phyloP scores from a whole-genome alignment of 2,329 filamentous ascomycete species.

The Hymenoscyphus albidus region DNA sequence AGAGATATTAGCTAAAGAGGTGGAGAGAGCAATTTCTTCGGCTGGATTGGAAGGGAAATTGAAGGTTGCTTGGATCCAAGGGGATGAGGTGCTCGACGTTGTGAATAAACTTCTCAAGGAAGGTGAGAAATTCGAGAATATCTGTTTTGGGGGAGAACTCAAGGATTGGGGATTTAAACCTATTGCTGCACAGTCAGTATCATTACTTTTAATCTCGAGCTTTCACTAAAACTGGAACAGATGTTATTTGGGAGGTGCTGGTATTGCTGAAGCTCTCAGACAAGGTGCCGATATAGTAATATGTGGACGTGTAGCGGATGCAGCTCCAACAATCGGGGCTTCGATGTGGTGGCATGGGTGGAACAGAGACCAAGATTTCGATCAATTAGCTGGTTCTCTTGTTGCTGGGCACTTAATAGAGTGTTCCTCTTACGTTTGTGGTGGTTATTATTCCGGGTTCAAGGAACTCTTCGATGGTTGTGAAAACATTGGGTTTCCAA shows the following conservation, averaged over 20 bases:
- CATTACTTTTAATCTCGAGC: background rate
- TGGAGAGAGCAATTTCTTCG: slow-evolving; percentile 9
- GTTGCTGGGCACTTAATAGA: slow-evolving; percentile 35
- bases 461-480: slow-evolving; percentile 33
- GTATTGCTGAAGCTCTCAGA: slow-evolving; percentile 38
- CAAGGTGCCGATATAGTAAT: slow-evolving; percentile 43
- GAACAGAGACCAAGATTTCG: slow-evolving; percentile 31
- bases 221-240: background rate
- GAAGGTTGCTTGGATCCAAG: slow-evolving; percentile 43
- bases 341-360: slow-evolving; percentile 28
- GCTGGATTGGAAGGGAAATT: slow-evolving; percentile 27
- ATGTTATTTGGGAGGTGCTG: slow-evolving; percentile 46
- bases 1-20: slow-evolving; percentile 38
- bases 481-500: slow-evolving; percentile 44
- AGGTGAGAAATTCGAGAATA: slow-evolving; percentile 17
- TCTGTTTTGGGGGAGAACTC: slow-evolving; percentile 12
- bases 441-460: slow-evolving; percentile 27
- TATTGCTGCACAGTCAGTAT: slow-evolving; percentile 13
- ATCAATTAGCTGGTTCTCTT: slow-evolving; percentile 38
- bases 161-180: slow-evolving; percentile 17
- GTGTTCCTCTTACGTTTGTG: slow-evolving; percentile 27
- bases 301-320: slow-evolving; percentile 43
- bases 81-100: slow-evolving; percentile 41
- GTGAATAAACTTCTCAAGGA: slow-evolving; percentile 22
- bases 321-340: slow-evolving; percentile 40